Base-by-base conservation (phyloP, 2,329 filamentous ascomycete species). In the Elsinoe fawcettii region DNA sequence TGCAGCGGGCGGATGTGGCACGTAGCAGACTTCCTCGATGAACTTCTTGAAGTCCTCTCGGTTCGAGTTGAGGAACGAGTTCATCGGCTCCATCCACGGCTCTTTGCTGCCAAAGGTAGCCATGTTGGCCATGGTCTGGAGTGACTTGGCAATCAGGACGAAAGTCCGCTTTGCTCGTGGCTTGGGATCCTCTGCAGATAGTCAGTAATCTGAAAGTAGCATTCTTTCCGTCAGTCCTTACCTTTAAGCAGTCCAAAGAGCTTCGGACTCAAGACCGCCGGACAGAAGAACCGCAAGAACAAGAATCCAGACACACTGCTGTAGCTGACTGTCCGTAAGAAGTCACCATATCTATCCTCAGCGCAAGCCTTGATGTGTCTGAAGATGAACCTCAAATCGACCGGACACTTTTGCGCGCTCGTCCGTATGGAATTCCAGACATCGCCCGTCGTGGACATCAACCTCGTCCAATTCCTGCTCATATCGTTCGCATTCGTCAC, bases 1-100 rank as follows among this genome's bases (percentile, higher is more conserved):
- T n/a, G 49, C 49, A 22, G 36, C 49, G 3, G 44, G 56, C 14
- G 44, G 56, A 25, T 46, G 37, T 1, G 89, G 85, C 55, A 96
- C 88, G 7, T 86, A 83, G 74, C 92, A 96, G 47, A 96, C 82
- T 27, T 83, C 79, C 67, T 97, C 91, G 60, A 96, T 86, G 65
- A 91, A 96, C 47, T 85, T 81, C 69, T 91, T 95, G 71, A 96
- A 90, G 37, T 87, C 82, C 64, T 86, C 80, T 18, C 90, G 83
- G 66, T 95, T 86, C 1, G 82, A 77, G 7, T 78, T 80, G 47
- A 97, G 75, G 65, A 96, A 96, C 43, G 81, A 82, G 67, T 96
- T 97, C 92, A 97, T 97, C 0, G 90, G 90, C 73, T 96, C 91
- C 91, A 97, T 96, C 90, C 90, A 97, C n/a, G 87, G 84, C 71